These are phyloP conservation scores for Xylaria flabelliformis DNA, from an alignment of 495 filamentous ascomycete species.

Conservation along the genomic window DNA sequence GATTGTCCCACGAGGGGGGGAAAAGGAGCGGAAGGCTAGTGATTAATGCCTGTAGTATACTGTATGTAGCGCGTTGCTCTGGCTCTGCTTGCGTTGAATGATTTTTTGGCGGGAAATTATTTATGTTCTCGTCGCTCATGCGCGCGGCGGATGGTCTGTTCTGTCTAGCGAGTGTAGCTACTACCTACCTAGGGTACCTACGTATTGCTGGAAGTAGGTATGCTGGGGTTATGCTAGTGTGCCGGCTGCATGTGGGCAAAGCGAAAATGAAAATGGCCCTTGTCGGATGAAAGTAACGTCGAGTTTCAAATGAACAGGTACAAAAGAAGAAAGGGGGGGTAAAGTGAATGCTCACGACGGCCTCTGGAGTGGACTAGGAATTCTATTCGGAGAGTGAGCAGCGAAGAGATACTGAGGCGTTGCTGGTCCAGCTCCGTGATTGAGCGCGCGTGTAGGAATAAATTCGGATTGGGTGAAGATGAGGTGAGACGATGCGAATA, in stretches of 20 bases:
- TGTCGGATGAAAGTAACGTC: constrained; percentile 11
- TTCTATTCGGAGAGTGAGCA: constrained; percentile 21
- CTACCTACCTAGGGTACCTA: too few relatives aligned
- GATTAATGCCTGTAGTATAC: constrained; percentile 1
- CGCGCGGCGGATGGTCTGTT: background rate
- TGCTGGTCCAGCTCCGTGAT: constrained; percentile 25
- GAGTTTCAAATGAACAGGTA: constrained; percentile 24
- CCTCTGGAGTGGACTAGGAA: constrained; percentile 12
- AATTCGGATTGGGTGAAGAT: constrained; percentile 24
- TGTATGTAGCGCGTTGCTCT: constrained; percentile 11
- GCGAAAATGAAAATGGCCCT: constrained; percentile 14
- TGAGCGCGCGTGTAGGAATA: constrained; percentile 23
- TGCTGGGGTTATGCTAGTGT: background rate
- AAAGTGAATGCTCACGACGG: constrained; percentile 20
- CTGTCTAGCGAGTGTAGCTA: background rate
- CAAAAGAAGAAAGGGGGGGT: constrained; percentile 24
- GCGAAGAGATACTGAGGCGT: constrained; percentile 21
- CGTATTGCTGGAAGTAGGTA: background rate
- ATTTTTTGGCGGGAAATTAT: constrained; percentile 23
- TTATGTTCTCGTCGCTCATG: constrained; percentile 24
- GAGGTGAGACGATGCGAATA: constrained; percentile 25
- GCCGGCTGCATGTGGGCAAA: background rate
- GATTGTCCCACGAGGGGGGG: constrained; percentile 25
- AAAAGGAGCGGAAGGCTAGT: constrained; percentile 29
- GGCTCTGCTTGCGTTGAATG: background rate